A percentile compares a stretch with the other conserved stretches of the same genome.
phyloP scores from a whole-genome alignment of 805 yeast genomes.

The Candida nitratophila region DNA sequence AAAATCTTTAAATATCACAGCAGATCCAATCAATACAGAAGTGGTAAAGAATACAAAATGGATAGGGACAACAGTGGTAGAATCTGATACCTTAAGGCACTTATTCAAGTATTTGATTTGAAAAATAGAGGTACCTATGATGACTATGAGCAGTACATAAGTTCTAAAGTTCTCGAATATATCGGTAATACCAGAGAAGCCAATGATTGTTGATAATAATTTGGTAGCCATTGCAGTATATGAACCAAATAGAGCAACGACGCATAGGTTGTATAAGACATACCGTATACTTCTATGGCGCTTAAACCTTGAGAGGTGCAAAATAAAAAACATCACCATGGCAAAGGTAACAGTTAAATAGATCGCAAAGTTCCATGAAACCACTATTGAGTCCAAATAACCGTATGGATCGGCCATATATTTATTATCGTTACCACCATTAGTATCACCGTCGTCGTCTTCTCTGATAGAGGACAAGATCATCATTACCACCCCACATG shows the following conservation, averaged over 20 bases:
- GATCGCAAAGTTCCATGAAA: conserved; percentile 16
- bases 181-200: conserved; percentile 16
- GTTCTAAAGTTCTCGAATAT: conserved; percentile 22
- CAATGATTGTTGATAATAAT: conserved; percentile 27
- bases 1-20: conserved; percentile 34
- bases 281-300: conserved; percentile 8
- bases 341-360: conserved; percentile 20
- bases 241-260: conserved; percentile 40
- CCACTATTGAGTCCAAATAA: conserved; percentile 19
- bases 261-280: conserved; percentile 24
- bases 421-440: conserved; percentile 1
- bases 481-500: conserved; percentile 35
- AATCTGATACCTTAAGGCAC: conserved; percentile 31
- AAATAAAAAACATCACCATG: conserved; percentile 9
- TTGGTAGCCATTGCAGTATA: conserved; percentile 41
- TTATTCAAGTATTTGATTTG: conserved; percentile 33
- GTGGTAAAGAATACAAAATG: conserved; percentile 42
- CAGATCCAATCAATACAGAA: conserved; percentile 36
- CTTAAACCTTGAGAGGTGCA: conserved; percentile 3
- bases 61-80: conserved; percentile 42
- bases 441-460: background rate
- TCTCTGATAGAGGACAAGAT: conserved; percentile 28
- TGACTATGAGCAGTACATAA: conserved; percentile 24
- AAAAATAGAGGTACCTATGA: conserved; percentile 31
- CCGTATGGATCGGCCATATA: conserved; percentile 20